These are phyloP conservation scores for Aurinia saxatilis DNA, from an alignment of 345 rosid species.

Conservation along the genomic window DNA sequence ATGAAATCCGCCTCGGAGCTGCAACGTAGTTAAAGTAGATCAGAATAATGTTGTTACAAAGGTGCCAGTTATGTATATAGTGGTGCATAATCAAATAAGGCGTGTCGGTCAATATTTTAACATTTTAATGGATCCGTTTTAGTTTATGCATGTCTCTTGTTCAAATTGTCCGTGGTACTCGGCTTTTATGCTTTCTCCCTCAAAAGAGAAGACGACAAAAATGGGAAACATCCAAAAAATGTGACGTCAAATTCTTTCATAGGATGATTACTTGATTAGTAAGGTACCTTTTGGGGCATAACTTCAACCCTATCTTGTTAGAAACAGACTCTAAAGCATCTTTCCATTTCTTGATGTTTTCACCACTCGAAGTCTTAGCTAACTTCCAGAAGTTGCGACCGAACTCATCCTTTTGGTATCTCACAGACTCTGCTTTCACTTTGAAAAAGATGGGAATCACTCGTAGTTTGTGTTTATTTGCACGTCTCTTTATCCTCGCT, in stretches of 20 bases:
- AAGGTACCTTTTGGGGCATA: neutral
- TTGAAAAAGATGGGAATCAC: conserved; percentile 7
- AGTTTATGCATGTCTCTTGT: no score
- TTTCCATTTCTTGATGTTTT: neutral
- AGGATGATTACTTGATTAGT: neutral
- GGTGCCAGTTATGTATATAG: no score
- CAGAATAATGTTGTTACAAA: no score
- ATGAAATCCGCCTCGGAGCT: conserved; percentile 5
- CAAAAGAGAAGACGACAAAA: no score
- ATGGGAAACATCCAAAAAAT: neutral
- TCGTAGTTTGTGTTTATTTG: neutral
- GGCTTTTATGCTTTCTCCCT: no score
- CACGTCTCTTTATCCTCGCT: neutral
- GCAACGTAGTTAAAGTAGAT: neutral
- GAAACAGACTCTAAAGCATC: neutral
- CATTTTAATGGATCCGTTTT: no score
- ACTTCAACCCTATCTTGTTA: neutral
- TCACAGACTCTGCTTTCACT: neutral
- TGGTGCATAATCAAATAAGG: no score
- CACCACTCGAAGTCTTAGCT: neutral
- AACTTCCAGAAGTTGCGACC: conserved; percentile 1
- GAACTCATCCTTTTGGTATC: neutral
- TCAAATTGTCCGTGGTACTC: no score
- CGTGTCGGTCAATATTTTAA: no score
- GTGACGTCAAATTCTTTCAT: neutral